Evolutionary conservation across 2,329 filamentous ascomycete genomes (phyloP).

Genomic region (Paramyrothecium sp.): DNA sequence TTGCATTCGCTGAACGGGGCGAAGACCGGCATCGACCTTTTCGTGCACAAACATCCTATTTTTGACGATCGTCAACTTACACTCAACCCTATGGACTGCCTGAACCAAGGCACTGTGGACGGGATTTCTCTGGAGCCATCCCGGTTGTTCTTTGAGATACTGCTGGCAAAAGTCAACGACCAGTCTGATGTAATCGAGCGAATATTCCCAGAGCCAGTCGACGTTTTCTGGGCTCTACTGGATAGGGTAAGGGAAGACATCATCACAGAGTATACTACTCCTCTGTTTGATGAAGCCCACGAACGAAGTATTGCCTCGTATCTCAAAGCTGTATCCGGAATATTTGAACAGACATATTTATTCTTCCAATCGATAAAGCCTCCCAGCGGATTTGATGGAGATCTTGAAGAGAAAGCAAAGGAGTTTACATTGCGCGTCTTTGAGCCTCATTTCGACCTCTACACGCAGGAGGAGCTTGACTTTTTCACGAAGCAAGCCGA

Average conservation of each 20-base stretch:
- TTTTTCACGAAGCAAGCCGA: conserved; percentile 78
- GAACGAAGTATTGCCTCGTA: conserved; percentile 73
- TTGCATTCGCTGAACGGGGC: conserved; percentile 81
- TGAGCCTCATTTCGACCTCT: conserved; percentile 90
- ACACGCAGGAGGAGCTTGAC: conserved; percentile 87
- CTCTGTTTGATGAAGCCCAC: conserved; percentile 85
- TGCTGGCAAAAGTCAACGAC: conserved; percentile 77
- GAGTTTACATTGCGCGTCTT: conserved; percentile 72
- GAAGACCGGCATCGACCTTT: conserved; percentile 74
- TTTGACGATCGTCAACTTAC: conserved; percentile 71
- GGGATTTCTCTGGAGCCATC: conserved; percentile 77
- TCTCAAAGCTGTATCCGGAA: conserved; percentile 79
- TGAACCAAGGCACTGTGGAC: conserved; percentile 66
- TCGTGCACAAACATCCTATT: conserved; percentile 84
- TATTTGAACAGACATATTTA: conserved; percentile 82
- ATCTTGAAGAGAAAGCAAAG: conserved; percentile 64
- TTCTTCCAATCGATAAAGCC: conserved; percentile 71
- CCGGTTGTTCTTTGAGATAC: conserved; percentile 72
- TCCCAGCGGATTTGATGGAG: conserved; percentile 59
- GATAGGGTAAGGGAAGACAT: conserved; percentile 83
- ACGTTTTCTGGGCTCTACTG: conserved; percentile 75
- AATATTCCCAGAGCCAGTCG: conserved; percentile 71
- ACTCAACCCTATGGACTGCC: conserved; percentile 72
- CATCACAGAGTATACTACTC: conserved; percentile 80
- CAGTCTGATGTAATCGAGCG: conserved; percentile 77